Conservation (phyloP, 225 moss, liverwort and hornwort species). For the Antitrichia curtipendula region DNA sequence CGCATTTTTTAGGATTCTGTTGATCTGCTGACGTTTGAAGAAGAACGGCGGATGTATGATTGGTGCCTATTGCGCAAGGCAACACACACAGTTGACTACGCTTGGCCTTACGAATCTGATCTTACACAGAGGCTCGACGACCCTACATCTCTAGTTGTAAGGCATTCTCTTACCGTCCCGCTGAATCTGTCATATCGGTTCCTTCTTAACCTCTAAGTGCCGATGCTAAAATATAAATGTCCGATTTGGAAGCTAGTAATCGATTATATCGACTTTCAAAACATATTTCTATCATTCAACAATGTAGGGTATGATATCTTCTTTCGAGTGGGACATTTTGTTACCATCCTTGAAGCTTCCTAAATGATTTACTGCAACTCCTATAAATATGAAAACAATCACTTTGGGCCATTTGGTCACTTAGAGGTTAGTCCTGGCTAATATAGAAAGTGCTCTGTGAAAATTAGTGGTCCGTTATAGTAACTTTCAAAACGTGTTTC, state of each 20-base stretch:
- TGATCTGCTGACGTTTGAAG: constrained; percentile 33
- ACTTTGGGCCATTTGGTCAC: neutral
- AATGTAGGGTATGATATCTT: neutral
- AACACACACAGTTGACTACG: constrained; percentile 45
- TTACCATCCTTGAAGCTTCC: neutral
- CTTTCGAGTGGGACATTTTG: neutral
- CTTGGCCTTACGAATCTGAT: constrained; percentile 55
- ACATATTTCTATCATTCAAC: neutral
- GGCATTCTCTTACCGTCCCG: neutral
- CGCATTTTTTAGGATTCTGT: constrained; percentile 27
- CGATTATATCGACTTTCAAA: neutral
- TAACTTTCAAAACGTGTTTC: neutral
- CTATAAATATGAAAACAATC: neutral
- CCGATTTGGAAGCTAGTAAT: neutral
- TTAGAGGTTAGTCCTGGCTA: neutral
- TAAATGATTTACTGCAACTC: neutral
- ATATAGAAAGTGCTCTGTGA: neutral
- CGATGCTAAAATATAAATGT: neutral
- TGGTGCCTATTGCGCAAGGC: constrained; percentile 54
- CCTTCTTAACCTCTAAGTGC: too few relatives aligned
- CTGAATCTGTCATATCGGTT: neutral
- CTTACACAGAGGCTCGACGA: constrained; percentile 27
- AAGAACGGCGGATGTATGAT: constrained; percentile 48
- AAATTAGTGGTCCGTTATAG: neutral
- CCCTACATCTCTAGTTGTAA: constrained; percentile 24